Evolutionary conservation across 2,329 filamentous ascomycete species (phyloP), one percentile per base, ranked within the genome.

Genomic region (Fusarium proliferatum): DNA sequence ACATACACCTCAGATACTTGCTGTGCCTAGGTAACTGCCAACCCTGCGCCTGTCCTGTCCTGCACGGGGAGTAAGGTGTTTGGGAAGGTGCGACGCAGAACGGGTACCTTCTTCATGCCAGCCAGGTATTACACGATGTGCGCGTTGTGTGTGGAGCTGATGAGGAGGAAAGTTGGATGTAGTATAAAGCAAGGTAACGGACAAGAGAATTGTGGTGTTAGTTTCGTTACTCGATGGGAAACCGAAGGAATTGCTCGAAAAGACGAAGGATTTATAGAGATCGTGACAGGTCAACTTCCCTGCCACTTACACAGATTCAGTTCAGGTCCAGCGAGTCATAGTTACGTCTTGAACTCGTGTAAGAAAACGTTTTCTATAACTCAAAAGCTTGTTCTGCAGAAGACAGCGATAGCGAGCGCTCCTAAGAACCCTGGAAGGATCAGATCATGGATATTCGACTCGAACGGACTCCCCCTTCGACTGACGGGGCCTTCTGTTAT

Each of bases 61-160:
- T 53, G 42, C 33, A 51, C 43, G 23, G 64, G 30, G 42, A 68
- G 43, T 34, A 60, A 38, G 23, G 23, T 59, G 45, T 61, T 71
- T 71, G 66, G 66, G 71, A 67, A 73, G 66, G 70, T 58, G 70
- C 57, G 36, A 61, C 33, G 45, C 57, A 67, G 46, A 61, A 53
- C 46, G 34, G 55, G 43, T 61, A 64, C 61, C 23, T 67, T 30
- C 41, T 34, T 51, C n/a, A 33, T 48, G 39, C 41, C 43, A 52
- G 34, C 46, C 43, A 52, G 33, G 46, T 64, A 69, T 53, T 69
- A 69, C 65, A 69, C 59, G 67, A 52, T 53, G 55, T 39, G 45
- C 57, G 69, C 70, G 65, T 70, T 36, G 53, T 60, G 38, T 60
- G 70, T 73, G 69, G 70, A 73, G 61, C 65, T 60, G 34, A 28